Evolutionary conservation across 352 stramenopile genomes (phyloP), one percentile per base, ranked within the genome.

Genomic region (Paralagenidium karlingii): DNA sequence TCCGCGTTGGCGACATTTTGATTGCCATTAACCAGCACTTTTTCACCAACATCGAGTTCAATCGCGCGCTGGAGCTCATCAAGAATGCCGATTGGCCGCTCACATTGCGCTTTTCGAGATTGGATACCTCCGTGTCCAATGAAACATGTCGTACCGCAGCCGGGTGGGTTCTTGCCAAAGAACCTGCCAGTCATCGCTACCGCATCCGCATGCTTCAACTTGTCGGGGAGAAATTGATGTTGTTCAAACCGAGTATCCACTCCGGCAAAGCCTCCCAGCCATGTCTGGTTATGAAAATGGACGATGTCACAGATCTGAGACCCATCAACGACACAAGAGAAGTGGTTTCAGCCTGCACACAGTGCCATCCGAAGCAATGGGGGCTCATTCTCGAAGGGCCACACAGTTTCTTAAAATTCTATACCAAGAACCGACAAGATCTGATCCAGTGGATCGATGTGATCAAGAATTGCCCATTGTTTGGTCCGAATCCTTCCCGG

Each of bases 21-120:
- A 79, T 89, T 44, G 78, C 71, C 24, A 84, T 93, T 53, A 89
- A 93, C 54, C 68, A 70, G 27, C 65, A 93, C 47, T 89, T 90
- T 41, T 33, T 31, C 8, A 87, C 79, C 8, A 87, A 83, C 53
- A 85, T 90, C 24, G 62, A 82, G 47, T 93, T 93, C 38, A 41
- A 80, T 25, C 59, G 84, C 19, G 75, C 79, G 20, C 60, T 93
- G 26, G 67, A 82, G 6, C 49, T 88, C 33, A 86, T 93, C 45
- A 58, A 74, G 24, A 62, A 60, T 19, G 74, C 76, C 4, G 63
- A 57, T 7, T 61, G 79, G 8, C 76, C 76, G 11, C 57, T 93
- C 4, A 93, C 79, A 34, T 49, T 93, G 34, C 74, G 79, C 3
- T 93, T 93, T 43, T 87, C 74, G 13, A 64, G 79, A 2, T 57